Conservation (phyloP, 805 yeast genomes). For the Grigorovia yakushimaensis region DNA sequence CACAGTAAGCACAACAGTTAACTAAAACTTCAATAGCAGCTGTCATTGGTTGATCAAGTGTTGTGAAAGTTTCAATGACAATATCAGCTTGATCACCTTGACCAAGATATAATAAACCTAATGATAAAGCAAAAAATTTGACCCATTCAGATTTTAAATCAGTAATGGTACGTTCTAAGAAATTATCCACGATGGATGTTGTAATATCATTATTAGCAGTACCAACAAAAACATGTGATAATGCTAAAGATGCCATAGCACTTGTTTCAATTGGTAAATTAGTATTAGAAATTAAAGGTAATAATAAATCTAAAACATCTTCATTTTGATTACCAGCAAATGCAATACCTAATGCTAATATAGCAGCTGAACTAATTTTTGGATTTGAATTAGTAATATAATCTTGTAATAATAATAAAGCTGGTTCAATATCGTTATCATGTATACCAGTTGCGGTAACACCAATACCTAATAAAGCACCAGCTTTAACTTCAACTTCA, state of each 20-base stretch:
- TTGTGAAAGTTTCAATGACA: conserved; percentile 85
- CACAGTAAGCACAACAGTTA: conserved; percentile 90
- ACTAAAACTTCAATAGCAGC: conserved; percentile 83
- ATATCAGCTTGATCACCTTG: conserved; percentile 91
- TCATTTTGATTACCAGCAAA: conserved; percentile 90
- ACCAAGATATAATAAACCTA: conserved; percentile 87
- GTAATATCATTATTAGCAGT: conserved; percentile 92
- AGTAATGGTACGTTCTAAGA: conserved; percentile 70
- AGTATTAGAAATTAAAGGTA: conserved; percentile 76
- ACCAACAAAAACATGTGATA: conserved; percentile 93
- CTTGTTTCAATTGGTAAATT: conserved; percentile 68
- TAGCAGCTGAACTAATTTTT: conserved; percentile 66
- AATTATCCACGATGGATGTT: conserved; percentile 80
- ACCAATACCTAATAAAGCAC: conserved; percentile 94
- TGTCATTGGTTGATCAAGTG: conserved; percentile 90
- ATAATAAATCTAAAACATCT: conserved; percentile 63
- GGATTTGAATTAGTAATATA: conserved; percentile 58
- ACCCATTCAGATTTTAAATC: conserved; percentile 83
- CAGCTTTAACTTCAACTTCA: conserved; percentile 86
- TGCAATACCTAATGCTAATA: conserved; percentile 86
- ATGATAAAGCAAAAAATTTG: conserved; percentile 81
- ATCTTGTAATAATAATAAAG: conserved; percentile 76
- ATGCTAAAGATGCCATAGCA: conserved; percentile 78
- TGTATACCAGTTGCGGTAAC: conserved; percentile 85
- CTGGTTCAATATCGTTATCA: conserved; percentile 85